Conservation (phyloP, 108 stramenopile species). For the Cyclostephanos tholiformis region DNA sequence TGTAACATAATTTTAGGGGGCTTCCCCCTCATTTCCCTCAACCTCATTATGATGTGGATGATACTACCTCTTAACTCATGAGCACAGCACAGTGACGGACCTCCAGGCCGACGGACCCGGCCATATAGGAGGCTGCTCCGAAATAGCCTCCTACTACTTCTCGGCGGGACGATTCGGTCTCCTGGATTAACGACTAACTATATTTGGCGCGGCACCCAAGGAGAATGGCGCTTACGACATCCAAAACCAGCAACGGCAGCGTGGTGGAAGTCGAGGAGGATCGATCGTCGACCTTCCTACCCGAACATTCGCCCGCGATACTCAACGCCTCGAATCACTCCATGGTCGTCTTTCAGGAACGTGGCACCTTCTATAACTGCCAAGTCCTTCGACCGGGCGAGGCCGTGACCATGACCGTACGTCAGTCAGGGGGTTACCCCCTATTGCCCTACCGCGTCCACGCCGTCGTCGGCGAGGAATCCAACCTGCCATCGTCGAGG, state of each 20-base stretch:
- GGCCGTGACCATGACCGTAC: constrained; percentile 45
- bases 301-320: constrained; percentile 38
- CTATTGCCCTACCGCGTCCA: constrained; percentile 48
- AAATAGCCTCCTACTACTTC: too few relatives aligned
- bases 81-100: too few relatives aligned
- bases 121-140: too few relatives aligned
- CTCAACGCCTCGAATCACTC: constrained; percentile 47
- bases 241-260: background rate
- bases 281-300: background rate
- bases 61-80: too few relatives aligned
- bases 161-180: too few relatives aligned
- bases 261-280: background rate
- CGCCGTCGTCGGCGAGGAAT: constrained; percentile 54
- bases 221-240: background rate
- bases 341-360: constrained; percentile 60
- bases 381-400: constrained; percentile 52
- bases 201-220: background rate
- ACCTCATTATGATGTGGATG: too few relatives aligned
- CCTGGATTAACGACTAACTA: too few relatives aligned
- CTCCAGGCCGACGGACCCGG: too few relatives aligned
- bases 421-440: constrained; percentile 31
- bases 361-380: constrained; percentile 51
- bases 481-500: constrained; percentile 22
- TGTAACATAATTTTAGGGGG: too few relatives aligned
- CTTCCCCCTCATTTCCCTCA: too few relatives aligned